Conservation (phyloP, 805 yeast species). For the Lipomyces yamanashiensis region DNA sequence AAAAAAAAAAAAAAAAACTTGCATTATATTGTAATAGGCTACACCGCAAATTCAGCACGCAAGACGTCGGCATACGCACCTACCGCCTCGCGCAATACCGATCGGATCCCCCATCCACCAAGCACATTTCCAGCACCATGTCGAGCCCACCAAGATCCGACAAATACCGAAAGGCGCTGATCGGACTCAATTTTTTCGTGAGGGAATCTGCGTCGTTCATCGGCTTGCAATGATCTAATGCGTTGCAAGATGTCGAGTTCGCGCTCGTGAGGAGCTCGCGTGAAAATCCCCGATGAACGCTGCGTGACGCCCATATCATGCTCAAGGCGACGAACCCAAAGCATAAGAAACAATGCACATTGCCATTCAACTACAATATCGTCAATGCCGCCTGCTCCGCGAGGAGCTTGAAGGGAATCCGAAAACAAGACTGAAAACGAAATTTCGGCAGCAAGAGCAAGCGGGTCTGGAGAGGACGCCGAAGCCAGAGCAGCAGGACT, state of each 20-base stretch:
- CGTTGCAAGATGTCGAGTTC: slow-evolving; percentile 29
- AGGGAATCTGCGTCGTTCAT: slow-evolving; percentile 1
- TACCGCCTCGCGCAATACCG: slow-evolving; percentile 23
- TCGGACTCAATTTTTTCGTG: slow-evolving; percentile 8
- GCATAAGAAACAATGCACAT: slow-evolving; percentile 23
- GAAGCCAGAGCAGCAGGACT: slow-evolving; percentile 1
- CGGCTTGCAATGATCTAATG: slow-evolving; percentile 13
- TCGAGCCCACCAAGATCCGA: slow-evolving; percentile 32
- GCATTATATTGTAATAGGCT: neutral
- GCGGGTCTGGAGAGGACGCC: slow-evolving; percentile 1
- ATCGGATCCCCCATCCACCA: slow-evolving; percentile 30
- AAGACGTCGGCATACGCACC: slow-evolving; percentile 22
- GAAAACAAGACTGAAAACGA: slow-evolving; percentile 26
- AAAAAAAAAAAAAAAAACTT: neutral
- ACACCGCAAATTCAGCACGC: slow-evolving; percentile 11
- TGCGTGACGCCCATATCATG: slow-evolving; percentile 24
- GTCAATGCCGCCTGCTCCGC: slow-evolving; percentile 25
- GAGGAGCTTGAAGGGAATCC: neutral
- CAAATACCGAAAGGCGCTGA: slow-evolving; percentile 21
- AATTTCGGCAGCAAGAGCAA: slow-evolving; percentile 29
- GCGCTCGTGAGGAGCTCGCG: slow-evolving; percentile 27
- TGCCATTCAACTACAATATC: slow-evolving; percentile 31
- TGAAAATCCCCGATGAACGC: slow-evolving; percentile 14
- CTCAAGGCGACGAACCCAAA: slow-evolving; percentile 31
- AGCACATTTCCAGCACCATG: slow-evolving; percentile 20